A percentile compares a stretch with the other conserved stretches of the same genome.
phyloP scores from a whole-genome alignment of 345 rosid genomes.

The Mercurialis annua region DNA sequence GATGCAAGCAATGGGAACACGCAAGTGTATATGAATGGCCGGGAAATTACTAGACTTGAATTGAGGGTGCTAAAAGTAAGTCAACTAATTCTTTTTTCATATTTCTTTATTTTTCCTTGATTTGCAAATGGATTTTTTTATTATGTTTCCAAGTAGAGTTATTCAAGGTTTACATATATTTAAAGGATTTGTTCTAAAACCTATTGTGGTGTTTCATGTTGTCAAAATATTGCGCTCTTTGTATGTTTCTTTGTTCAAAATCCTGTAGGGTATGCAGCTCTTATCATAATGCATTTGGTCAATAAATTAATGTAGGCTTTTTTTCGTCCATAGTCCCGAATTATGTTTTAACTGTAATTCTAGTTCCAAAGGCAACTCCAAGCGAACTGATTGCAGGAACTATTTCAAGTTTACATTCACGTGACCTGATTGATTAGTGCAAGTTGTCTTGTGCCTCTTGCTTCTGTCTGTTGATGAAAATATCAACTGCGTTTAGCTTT shows the following conservation, averaged over 20 bases:
- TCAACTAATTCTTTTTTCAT: neutral
- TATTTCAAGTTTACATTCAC: neutral
- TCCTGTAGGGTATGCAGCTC: neutral
- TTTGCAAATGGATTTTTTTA: neutral
- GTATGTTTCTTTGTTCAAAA: neutral
- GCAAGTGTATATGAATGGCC: slow-evolving; percentile 84
- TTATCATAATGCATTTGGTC: neutral
- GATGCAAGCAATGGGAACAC: slow-evolving; percentile 87
- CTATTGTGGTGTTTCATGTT: neutral
- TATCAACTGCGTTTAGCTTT: slow-evolving; percentile 2
- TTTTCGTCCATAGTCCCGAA: neutral
- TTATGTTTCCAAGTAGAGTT: neutral
- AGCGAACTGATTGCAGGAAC: neutral
- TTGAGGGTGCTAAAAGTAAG: slow-evolving; percentile 74
- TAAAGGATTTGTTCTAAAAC: no score
- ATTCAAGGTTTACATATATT: neutral
- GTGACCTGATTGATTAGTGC: neutral
- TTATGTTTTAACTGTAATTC: no score
- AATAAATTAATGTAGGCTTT: neutral
- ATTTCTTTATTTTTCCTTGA: neutral
- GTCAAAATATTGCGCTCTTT: neutral
- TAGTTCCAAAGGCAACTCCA: neutral
- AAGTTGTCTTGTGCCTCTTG: neutral
- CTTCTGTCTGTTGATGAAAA: slow-evolving; percentile 2
- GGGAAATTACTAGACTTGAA: slow-evolving; percentile 90